These are phyloP conservation scores for Hemileccinum impolitum DNA, from an alignment of 768 basidiomycete genomes.

Conservation along the genomic window DNA sequence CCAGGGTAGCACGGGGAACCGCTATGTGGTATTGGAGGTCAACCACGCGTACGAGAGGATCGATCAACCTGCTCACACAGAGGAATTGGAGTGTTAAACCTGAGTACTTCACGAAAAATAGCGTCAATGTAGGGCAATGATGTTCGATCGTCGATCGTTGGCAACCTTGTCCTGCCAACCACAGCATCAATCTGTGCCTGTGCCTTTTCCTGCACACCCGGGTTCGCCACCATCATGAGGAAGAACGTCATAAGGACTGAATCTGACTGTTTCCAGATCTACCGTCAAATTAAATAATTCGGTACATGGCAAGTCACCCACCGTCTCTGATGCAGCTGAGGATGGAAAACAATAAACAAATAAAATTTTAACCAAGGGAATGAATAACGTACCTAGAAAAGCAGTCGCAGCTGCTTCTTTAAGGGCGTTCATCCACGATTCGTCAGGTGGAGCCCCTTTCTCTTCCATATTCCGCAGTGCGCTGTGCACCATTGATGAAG, in stretches of 20 bases:
- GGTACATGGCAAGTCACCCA: not conserved
- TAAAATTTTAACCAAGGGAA: not conserved
- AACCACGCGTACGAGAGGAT: not conserved
- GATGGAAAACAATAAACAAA: not conserved
- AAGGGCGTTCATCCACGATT: slow-evolving; percentile 5
- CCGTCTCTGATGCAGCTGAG: slow-evolving; percentile 1
- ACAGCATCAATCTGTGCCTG: not conserved
- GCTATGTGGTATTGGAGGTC: not conserved
- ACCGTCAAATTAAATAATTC: not conserved
- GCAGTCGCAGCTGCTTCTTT: slow-evolving; percentile 7
- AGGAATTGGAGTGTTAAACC: not conserved
- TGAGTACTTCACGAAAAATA: not conserved
- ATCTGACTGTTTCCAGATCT: not conserved
- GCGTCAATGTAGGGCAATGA: not conserved
- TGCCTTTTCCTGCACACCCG: not conserved
- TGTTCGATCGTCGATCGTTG: not conserved
- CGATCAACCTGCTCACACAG: not conserved
- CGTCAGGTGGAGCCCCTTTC: not conserved
- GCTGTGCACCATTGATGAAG: slow-evolving; percentile 5
- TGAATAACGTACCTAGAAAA: slow-evolving; percentile 6
- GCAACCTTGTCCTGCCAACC: not conserved
- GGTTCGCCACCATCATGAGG: not conserved
- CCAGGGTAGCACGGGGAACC: slow-evolving; percentile 26
- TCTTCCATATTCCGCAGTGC: slow-evolving; percentile 5
- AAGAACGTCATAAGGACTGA: not conserved